Conservation (phyloP, 73 alveolate species). For the Diophrys appendiculata region DNA sequence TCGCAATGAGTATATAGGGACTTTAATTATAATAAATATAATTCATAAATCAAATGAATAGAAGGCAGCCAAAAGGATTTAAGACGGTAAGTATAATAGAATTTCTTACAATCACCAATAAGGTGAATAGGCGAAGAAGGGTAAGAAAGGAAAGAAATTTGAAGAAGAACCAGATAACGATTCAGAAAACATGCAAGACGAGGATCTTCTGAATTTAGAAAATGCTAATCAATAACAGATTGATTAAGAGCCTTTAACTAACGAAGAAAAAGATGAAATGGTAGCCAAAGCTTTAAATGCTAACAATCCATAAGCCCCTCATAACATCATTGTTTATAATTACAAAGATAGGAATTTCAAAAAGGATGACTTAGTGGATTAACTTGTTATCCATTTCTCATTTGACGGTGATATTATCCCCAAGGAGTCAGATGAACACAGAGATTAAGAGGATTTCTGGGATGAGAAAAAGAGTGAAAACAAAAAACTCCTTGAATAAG, state of each 20-base stretch:
- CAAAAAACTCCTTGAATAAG: constrained; percentile 52
- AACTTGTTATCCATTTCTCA: constrained; percentile 79
- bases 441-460: constrained; percentile 80
- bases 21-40: no score
- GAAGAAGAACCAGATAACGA: constrained; percentile 33
- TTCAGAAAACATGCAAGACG: constrained; percentile 53
- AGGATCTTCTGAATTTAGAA: constrained; percentile 58
- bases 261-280: constrained; percentile 77
- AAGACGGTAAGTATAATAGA: no score
- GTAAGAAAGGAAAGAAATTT: constrained; percentile 12
- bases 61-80: no score
- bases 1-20: no score
- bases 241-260: constrained; percentile 56
- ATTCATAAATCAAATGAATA: no score
- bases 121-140: no score
- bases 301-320: constrained; percentile 89
- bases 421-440: constrained; percentile 82
- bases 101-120: no score
- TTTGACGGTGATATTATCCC: constrained; percentile 76
- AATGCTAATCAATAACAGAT: constrained; percentile 44
- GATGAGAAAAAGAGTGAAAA: constrained; percentile 69
- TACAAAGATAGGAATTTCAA: constrained; percentile 70
- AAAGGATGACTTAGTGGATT: constrained; percentile 86
- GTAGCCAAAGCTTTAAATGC: constrained; percentile 72
- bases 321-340: constrained; percentile 72